These are phyloP conservation scores for Oryza nivara DNA, from an alignment of 176 grass and related monocot genomes.

Conservation along the genomic window DNA sequence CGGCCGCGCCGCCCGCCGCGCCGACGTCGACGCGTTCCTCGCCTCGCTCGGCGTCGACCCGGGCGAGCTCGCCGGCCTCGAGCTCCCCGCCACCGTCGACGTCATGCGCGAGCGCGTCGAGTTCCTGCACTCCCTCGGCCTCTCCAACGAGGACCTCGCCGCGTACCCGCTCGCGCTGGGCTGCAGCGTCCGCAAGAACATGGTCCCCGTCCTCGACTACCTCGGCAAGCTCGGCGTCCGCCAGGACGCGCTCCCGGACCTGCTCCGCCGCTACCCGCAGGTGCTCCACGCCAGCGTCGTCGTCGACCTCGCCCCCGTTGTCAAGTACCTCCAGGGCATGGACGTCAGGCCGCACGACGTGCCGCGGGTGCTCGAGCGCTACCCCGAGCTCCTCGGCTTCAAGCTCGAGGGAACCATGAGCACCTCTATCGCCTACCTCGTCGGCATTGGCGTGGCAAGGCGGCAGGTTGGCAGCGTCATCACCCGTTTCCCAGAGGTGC, in stretches of 20 bases:
- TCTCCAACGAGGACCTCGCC: slow-evolving; percentile 53
- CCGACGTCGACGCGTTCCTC: slow-evolving; percentile 62
- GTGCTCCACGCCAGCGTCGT: slow-evolving; percentile 79
- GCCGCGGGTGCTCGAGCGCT: slow-evolving; percentile 70
- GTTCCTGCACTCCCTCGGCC: slow-evolving; percentile 59
- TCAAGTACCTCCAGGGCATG: slow-evolving; percentile 76
- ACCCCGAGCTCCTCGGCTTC: slow-evolving; percentile 78
- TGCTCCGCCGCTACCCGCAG: slow-evolving; percentile 77
- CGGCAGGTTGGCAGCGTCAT: slow-evolving; percentile 54
- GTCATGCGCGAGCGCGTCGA: slow-evolving; percentile 84
- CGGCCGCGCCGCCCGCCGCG: slow-evolving; percentile 58
- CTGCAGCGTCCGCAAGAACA: slow-evolving; percentile 87
- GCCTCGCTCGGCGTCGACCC: slow-evolving; percentile 57
- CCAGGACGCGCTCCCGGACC: slow-evolving; percentile 57
- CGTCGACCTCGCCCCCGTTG: slow-evolving; percentile 60
- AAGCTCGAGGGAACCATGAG: slow-evolving; percentile 89
- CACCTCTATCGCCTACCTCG: slow-evolving; percentile 75
- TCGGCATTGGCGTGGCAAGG: slow-evolving; percentile 61
- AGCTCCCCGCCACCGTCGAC: slow-evolving; percentile 77
- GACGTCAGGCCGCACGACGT: slow-evolving; percentile 55
- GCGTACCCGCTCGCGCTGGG: slow-evolving; percentile 78
- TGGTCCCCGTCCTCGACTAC: slow-evolving; percentile 86
- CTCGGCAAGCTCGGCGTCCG: slow-evolving; percentile 78
- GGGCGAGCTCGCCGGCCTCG: slow-evolving; percentile 76
- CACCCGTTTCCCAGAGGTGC: slow-evolving; percentile 62